Base-by-base conservation (phyloP, 352 stramenopile genomes). In the Phytophthora pini region DNA sequence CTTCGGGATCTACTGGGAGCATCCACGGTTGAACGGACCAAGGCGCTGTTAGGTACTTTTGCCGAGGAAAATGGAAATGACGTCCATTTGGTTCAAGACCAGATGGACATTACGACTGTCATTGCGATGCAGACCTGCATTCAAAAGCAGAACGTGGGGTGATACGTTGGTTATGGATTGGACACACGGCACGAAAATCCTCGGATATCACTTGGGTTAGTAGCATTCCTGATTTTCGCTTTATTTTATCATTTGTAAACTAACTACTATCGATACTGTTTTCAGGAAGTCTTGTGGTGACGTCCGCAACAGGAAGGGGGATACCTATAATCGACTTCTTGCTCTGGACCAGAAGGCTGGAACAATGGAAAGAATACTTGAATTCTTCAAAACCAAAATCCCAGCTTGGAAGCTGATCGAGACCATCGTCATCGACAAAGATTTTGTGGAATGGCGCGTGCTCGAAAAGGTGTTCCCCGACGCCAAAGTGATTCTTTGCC, bases 301-400 rank as follows among this genome's bases (percentile, higher is more conserved):
- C 61, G 2, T 53, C 61, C 1, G 44, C 68, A 6, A 76, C 54
- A 24, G 58, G 63, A 20, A 41, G 44, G 40, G 52, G 57, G 0
- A 38, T 73, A 1, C 64, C 68, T 7, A 46, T 73, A 4, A 11
- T 69, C 17, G 53, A 73, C 13, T 72, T 29, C 41, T 76, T 11
- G 31, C 56, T 22, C 24, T 71, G 0, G 47, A 72, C 27, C 26
- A 76, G 44, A 67, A 63, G 49, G 61, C 52, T 2, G 15, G 3
- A 1, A 68, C 62, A 0, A 65, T 76, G 57, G 48, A 52, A 11
- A 1, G 13, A 0, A 72, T 72, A 3, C 1, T 20, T 43, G 40
- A 51, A 7, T 44, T 60, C 41, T 60, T 60, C 31, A 51, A 51
- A 13, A n/a, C 10, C 5, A 8, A 52, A 4, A 60, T 52, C 24